phyloP scores from a whole-genome alignment of 495 filamentous ascomycete genomes.

The Podospora sp. region DNA sequence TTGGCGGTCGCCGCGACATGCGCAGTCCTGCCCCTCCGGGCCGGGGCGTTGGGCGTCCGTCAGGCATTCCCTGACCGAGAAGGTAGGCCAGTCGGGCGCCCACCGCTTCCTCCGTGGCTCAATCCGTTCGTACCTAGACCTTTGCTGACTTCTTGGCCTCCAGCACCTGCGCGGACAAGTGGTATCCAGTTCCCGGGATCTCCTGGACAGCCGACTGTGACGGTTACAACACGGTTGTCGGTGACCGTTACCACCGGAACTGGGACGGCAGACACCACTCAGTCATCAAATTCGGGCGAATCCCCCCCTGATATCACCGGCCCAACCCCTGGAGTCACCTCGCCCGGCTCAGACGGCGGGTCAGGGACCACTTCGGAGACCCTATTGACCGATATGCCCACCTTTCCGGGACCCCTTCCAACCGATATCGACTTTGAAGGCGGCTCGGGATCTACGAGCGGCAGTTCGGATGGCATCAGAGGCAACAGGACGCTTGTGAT shows the following conservation, averaged over 20 bases:
- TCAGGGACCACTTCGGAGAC: constrained; percentile 16
- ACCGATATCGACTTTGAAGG: constrained; percentile 16
- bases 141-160: constrained; percentile 25
- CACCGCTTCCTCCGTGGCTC: constrained; percentile 4
- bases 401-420: constrained; percentile 17
- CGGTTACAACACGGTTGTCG: constrained; percentile 1
- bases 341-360: neutral
- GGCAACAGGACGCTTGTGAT: constrained; percentile 42
- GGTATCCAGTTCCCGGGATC: constrained; percentile 3
- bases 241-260: neutral
- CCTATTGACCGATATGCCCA: constrained; percentile 29
- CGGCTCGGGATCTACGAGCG: constrained; percentile 20
- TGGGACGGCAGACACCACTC: neutral
- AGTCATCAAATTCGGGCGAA: neutral
- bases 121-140: constrained; percentile 3
- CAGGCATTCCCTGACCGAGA: constrained; percentile 6
- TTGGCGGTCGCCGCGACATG: constrained; percentile 15
- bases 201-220: neutral
- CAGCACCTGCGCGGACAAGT: constrained; percentile 17
- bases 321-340: neutral
- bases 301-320: neutral
- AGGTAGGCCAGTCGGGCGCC: constrained; percentile 4
- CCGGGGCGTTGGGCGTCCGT: constrained; percentile 13
- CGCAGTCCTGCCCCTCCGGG: constrained; percentile 20
- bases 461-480: constrained; percentile 18